Percentiles rank a stretch among this genome's conserved stretches.
phyloP scores from a whole-genome alignment of 2,329 filamentous ascomycete genomes.

The Coniochaeta hoffmannii region DNA sequence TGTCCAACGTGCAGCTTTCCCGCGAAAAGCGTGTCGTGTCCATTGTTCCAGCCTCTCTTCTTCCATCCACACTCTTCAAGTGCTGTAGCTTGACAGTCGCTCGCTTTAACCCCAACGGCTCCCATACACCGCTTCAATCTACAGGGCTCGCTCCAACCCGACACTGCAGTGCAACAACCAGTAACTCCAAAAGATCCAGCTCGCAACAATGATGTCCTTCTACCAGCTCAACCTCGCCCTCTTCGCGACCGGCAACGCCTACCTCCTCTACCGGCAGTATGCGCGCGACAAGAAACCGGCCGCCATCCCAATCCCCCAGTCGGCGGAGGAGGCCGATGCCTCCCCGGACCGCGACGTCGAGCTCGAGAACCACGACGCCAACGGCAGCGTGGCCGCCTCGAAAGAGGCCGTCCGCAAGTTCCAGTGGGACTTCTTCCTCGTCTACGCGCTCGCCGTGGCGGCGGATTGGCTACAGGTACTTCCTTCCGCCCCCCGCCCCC shows the following conservation, averaged over 20 bases:
- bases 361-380: conserved; percentile 4
- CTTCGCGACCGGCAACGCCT: conserved; percentile 15
- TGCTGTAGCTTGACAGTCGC: no score
- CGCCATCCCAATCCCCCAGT: neutral
- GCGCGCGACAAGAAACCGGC: conserved; percentile 8
- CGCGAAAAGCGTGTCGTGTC: no score
- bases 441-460: conserved; percentile 22
- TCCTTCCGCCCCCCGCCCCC: neutral
- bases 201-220: conserved; percentile 15
- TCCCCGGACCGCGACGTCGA: conserved; percentile 6
- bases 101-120: no score
- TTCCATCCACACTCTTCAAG: no score
- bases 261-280: conserved; percentile 17
- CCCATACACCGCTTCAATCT: no score
- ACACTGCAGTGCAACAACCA: no score
- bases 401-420: conserved; percentile 10
- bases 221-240: conserved; percentile 16
- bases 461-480: conserved; percentile 26
- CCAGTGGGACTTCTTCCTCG: conserved; percentile 16
- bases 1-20: no score
- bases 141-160: no score
- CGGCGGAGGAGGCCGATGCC: conserved; percentile 3
- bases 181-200: no score
- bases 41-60: no score
- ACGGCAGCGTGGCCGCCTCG: neutral